Percentiles rank a stretch among this genome's conserved stretches.
Conservation (phyloP, 345 rosid species). For the Excoecaria cochinchinensis region DNA sequence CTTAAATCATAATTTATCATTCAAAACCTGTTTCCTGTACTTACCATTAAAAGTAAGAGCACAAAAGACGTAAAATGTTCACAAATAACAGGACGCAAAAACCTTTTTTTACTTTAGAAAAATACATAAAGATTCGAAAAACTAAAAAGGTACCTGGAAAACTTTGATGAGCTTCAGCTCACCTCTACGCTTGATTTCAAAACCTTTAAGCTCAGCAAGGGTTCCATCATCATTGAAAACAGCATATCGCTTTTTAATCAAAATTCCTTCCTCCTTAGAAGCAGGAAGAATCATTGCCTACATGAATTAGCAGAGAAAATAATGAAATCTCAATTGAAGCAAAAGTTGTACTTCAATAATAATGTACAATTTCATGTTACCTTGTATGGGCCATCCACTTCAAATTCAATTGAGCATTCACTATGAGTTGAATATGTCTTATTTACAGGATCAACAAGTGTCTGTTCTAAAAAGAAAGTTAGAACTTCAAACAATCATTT, state of each 20-base stretch:
- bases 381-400: constrained; percentile 99
- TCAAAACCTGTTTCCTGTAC: no score
- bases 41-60: no score
- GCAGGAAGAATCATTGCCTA: constrained; percentile 99
- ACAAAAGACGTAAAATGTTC: not conserved
- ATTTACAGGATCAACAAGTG: constrained; percentile 68
- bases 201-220: constrained; percentile 97
- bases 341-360: constrained; percentile 16
- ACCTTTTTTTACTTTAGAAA: not conserved
- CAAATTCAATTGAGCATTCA: constrained; percentile 98
- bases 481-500: constrained; percentile 19
- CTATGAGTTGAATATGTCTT: constrained; percentile 77
- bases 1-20: not conserved
- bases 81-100: not conserved
- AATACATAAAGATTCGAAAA: not conserved
- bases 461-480: constrained; percentile 45
- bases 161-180: constrained; percentile 98
- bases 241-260: constrained; percentile 96
- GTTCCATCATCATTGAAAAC: constrained; percentile 98
- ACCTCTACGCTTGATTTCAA: constrained; percentile 99
- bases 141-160: constrained; percentile 64
- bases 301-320: constrained; percentile 19
- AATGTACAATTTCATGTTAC: constrained; percentile 34
- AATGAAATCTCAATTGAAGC: constrained; percentile 21
- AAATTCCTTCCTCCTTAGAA: constrained; percentile 95